Evolutionary conservation across 1,284 basidiomycete genomes (phyloP), one percentile per base, ranked within the genome.

Genomic region (Cryptococcus sp.): DNA sequence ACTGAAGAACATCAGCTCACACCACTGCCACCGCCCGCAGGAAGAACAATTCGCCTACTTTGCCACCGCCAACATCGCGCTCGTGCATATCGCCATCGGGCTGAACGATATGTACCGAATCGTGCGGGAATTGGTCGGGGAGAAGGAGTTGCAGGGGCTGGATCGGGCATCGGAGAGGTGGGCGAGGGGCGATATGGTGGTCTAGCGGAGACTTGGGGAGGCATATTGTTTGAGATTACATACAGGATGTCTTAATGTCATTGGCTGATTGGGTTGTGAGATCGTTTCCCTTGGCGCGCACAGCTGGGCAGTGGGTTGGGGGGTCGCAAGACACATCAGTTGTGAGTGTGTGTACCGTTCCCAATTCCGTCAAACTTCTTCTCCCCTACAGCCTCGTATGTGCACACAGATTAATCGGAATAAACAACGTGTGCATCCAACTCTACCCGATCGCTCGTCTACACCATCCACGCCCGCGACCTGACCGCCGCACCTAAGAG

Each of bases 401-500:
- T 39, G 38, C 38, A 39, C 38, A 39, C 38, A n/a, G 28, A 33
- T 33, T 5, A 5, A 9, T 9, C 28, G 9, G 28, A 33, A 33
- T 33, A 33, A 33, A 33, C 28, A 33, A 33, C 28, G 5, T 9
- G 28, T 33, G 9, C 28, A 33, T 33, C 28, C 28, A 33, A 33
- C 28, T 33, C 28, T 33, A 15, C 46, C 33, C 33, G 20, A 46
- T 11, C 46, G n/a, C 24, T n/a, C 18, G 18, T 33, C n/a, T 49
- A 49, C 42, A 37, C 47, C 47, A 33, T 24, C 23, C 23, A 33
- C 28, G 28, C 28, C 4, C 28, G n/a, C 18, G 16, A 11, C 43
- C 43, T 11, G 23, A 12, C 20, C 37, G 20, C 28, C 21, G 16
- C 37, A 33, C 63, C 65, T 85, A 92, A 73, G 85, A 87, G 79